phyloP scores from a whole-genome alignment of 2,329 filamentous ascomycete genomes.

The Penicillium sp. region DNA sequence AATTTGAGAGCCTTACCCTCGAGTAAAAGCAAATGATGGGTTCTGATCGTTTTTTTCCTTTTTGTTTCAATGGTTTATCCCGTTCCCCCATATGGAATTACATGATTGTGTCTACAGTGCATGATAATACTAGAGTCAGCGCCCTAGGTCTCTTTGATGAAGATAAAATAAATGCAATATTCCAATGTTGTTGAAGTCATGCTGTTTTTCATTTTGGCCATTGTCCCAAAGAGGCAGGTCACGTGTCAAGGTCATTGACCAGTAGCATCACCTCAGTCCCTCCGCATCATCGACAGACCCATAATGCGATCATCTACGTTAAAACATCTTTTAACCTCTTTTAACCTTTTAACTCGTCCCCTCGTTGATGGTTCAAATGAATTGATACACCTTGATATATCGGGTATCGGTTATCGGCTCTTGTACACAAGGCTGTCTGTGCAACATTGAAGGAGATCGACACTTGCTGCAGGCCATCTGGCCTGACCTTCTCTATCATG shows the following conservation, averaged over 20 bases:
- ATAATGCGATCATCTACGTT: not conserved
- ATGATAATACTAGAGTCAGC: no score
- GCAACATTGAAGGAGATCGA: not conserved
- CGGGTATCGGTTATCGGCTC: not conserved
- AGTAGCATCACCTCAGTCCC: not conserved
- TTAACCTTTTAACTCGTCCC: not conserved
- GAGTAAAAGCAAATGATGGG: no score
- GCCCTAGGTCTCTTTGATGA: no score
- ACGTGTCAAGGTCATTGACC: not conserved
- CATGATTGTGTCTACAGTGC: no score
- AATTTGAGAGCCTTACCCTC: no score
- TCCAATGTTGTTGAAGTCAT: not conserved
- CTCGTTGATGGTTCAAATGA: not conserved
- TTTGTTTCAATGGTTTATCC: no score
- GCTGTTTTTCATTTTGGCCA: not conserved
- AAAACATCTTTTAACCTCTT: not conserved
- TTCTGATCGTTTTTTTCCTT: no score
- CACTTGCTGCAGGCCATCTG: not conserved
- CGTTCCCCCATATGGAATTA: no score
- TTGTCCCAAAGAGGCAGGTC: not conserved
- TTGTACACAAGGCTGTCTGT: not conserved
- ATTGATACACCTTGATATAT: not conserved
- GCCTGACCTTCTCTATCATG: conserved; percentile 13
- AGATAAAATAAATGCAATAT: conserved; percentile 3
- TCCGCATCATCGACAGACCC: not conserved